phyloP scores from a whole-genome alignment of 352 stramenopile species.

The Blastocystis sp. region DNA sequence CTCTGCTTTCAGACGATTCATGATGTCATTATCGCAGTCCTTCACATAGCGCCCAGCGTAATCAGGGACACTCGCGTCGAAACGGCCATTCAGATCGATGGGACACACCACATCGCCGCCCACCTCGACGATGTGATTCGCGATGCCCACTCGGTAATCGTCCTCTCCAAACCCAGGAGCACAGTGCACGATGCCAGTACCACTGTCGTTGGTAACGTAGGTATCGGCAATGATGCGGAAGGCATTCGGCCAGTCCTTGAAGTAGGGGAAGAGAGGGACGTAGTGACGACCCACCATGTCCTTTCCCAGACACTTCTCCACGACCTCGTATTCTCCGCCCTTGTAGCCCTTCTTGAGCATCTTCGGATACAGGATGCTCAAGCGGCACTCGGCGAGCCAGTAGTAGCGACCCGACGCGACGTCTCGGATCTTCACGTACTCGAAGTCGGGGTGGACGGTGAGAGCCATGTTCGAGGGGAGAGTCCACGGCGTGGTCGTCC shows the following conservation, averaged over 20 bases:
- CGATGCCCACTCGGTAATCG: constrained; percentile 97
- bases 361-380: constrained; percentile 90
- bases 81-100: constrained; percentile 90
- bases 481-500: constrained; percentile 99
- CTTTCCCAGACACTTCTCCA: constrained; percentile 81
- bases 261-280: constrained; percentile 90
- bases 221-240: constrained; percentile 91
- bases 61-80: constrained; percentile 65
- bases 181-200: constrained; percentile 92
- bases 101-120: constrained; percentile 85
- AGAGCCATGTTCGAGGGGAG: constrained; percentile 94
- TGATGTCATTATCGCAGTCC: constrained; percentile 91
- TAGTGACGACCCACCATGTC: constrained; percentile 90
- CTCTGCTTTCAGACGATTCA: constrained; percentile 83
- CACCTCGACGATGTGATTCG: constrained; percentile 86
- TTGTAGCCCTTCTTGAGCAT: constrained; percentile 89
- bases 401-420: constrained; percentile 80
- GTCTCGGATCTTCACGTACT: constrained; percentile 96
- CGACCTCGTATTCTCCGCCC: constrained; percentile 77
- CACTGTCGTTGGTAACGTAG: constrained; percentile 93
- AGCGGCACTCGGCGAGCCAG: constrained; percentile 82
- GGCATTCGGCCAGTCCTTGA: constrained; percentile 75
- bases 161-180: constrained; percentile 97
- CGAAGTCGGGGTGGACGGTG: constrained; percentile 88
- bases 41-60: constrained; percentile 85